These are phyloP conservation scores for Cladosporium sp. DNA, from an alignment of 2,329 filamentous ascomycete genomes.

Conservation along the genomic window DNA sequence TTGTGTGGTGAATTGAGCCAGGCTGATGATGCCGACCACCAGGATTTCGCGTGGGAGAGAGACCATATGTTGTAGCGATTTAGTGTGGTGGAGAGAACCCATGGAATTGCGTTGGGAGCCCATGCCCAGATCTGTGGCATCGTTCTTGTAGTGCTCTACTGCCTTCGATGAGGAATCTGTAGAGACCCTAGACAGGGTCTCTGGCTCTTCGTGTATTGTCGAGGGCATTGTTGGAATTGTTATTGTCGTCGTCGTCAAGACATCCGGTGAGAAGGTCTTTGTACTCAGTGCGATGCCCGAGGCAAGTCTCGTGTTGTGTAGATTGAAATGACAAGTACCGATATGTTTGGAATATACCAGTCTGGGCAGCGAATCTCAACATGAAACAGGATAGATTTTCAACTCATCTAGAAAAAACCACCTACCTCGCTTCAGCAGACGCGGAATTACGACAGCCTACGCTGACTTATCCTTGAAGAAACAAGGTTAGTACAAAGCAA, in stretches of 20 bases:
- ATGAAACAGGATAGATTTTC: neutral
- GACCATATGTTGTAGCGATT: constrained; percentile 30
- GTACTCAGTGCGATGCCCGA: neutral
- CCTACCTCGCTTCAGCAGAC: neutral
- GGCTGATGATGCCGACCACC: constrained; percentile 31
- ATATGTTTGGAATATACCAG: neutral
- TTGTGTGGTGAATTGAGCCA: constrained; percentile 35
- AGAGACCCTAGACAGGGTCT: constrained; percentile 1
- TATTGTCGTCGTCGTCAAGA: neutral
- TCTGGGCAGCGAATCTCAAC: neutral
- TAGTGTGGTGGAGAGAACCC: constrained; percentile 19
- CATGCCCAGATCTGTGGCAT: neutral
- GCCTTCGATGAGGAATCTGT: constrained; percentile 4
- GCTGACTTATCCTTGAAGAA: neutral
- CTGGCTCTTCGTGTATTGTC: constrained; percentile 1
- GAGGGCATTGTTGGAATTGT: neutral
- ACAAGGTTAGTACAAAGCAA: neutral
- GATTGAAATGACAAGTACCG: neutral
- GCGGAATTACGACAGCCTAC: neutral
- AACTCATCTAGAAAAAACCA: neutral
- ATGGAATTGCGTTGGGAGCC: neutral
- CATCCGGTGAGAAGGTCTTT: neutral
- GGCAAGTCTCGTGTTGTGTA: neutral
- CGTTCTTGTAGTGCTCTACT: neutral
- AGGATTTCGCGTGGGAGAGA: constrained; percentile 34